Base-by-base conservation (phyloP, 202 grass and related monocot genomes). In the Setaria italica region DNA sequence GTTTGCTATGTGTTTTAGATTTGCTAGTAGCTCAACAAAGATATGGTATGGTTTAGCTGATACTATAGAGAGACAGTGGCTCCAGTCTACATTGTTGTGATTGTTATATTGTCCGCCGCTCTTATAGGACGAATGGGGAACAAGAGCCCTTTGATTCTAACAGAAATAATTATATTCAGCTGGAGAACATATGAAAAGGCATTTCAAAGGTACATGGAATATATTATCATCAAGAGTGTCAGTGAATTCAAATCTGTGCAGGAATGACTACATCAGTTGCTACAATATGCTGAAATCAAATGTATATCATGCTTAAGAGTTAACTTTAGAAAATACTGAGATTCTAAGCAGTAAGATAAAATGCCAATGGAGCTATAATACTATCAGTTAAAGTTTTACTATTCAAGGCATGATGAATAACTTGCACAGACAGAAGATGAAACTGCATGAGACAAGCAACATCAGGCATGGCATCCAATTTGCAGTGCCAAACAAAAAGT, bases 241-340 rank as follows among this genome's bases (percentile, higher is more conserved):
- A 19, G 5, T 49, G 20, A 78, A 71, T 2, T 83, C 70, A 87
- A 74, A 13, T 37, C 6, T 21, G 53, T 37, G 13, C 39, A 83
- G n/a, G 42, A 32, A 82, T 20, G 50, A 19, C 0, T 4, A 46
- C 1, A 63, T 54, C 47, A 70, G 6, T 0, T 29, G 20, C 12
- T 29, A 46, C 50, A 29, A 49, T 73, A 60, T 35, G 68, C 41
- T 60, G 14, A 67, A 35, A 64, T 63, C 11, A 68, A 63, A 64
- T 81, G 20, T 10, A 77, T 34, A 69, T 34, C 71, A 54, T 34
- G 29, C 49, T 35, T 47, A 58, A 77, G 43, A 20, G 21, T 55
- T 11, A 11, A 57, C 1, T 15, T 5, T 25, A 76, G 69, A 9
- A 71, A 69, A 85, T 57, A 14, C 9, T 73, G 56, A 79, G 39